Evolutionary conservation across 345 rosid species (phyloP).

Genomic region (Clarkia xantiana): DNA sequence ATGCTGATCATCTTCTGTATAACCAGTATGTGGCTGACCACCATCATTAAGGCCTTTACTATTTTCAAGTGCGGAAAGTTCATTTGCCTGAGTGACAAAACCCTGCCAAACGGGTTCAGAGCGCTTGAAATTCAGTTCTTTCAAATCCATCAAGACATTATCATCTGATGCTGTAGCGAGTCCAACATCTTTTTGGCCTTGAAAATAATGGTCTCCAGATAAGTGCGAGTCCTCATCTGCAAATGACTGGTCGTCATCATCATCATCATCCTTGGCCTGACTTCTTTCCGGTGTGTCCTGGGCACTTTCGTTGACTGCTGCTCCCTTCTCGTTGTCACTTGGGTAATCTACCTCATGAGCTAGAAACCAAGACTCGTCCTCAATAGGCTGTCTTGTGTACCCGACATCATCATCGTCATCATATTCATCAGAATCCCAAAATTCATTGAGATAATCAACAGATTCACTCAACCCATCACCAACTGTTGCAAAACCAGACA

Average conservation of each 20-base stretch:
- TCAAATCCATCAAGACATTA: conserved; percentile 83
- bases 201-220: conserved; percentile 76
- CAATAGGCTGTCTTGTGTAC: conserved; percentile 91
- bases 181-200: conserved; percentile 36
- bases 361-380: conserved; percentile 97
- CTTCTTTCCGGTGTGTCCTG: conserved; percentile 77
- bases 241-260: conserved; percentile 85
- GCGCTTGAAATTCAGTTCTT: conserved; percentile 62
- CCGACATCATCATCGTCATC: conserved; percentile 99
- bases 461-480: conserved; percentile 97
- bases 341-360: conserved; percentile 99
- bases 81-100: conserved; percentile 76
- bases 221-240: conserved; percentile 92
- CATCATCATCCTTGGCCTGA: conserved; percentile 71
- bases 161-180: conserved; percentile 60
- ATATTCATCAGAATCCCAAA: conserved; percentile 99
- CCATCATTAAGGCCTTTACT: conserved; percentile 33
- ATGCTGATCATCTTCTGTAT: conserved; percentile 76
- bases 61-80: conserved; percentile 45
- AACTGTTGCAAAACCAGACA: conserved; percentile 94
- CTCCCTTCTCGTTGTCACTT: conserved; percentile 93
- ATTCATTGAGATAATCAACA: conserved; percentile 75
- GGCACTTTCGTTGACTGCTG: conserved; percentile 61
- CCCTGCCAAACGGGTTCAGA: conserved; percentile 95
- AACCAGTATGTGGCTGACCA: conserved; percentile 37